phyloP scores from a whole-genome alignment of 2,329 filamentous ascomycete genomes.

The Botrytis galanthina region DNA sequence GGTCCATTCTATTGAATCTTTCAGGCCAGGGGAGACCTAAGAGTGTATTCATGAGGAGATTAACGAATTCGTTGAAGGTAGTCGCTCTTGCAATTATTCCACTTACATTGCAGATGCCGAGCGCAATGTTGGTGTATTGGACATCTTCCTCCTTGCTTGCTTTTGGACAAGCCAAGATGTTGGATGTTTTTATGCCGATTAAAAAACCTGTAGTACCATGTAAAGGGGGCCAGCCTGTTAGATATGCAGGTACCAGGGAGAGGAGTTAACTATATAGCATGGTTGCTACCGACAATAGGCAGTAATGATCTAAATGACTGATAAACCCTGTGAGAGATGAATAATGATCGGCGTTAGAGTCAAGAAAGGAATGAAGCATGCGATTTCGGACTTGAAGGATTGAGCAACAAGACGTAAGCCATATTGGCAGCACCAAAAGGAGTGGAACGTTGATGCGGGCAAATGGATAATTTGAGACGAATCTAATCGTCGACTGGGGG shows the following conservation, averaged over 20 bases:
- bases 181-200: slow-evolving; percentile 43
- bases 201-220: slow-evolving; percentile 38
- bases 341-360: slow-evolving; percentile 15
- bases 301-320: slow-evolving; percentile 2
- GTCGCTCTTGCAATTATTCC: slow-evolving; percentile 44
- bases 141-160: slow-evolving; percentile 45
- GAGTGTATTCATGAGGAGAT: slow-evolving; percentile 28
- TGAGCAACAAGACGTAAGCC: neutral
- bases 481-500: slow-evolving; percentile 7
- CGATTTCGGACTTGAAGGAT: neutral
- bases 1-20: slow-evolving; percentile 50
- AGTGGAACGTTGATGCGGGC: neutral
- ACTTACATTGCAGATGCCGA: slow-evolving; percentile 42
- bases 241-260: slow-evolving; percentile 4
- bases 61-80: slow-evolving; percentile 38
- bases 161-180: slow-evolving; percentile 41
- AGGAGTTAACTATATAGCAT: neutral
- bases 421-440: neutral
- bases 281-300: neutral
- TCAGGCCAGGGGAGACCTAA: slow-evolving; percentile 22
- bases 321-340: slow-evolving; percentile 12
- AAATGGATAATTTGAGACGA: neutral
- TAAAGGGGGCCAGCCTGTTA: slow-evolving; percentile 20
- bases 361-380: slow-evolving; percentile 2
- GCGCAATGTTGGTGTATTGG: slow-evolving; percentile 50